Percentiles rank a stretch among this genome's conserved stretches.
phyloP scores from a whole-genome alignment of 2,329 filamentous ascomycete species.

The Aspergillus oerlinghausenensis region DNA sequence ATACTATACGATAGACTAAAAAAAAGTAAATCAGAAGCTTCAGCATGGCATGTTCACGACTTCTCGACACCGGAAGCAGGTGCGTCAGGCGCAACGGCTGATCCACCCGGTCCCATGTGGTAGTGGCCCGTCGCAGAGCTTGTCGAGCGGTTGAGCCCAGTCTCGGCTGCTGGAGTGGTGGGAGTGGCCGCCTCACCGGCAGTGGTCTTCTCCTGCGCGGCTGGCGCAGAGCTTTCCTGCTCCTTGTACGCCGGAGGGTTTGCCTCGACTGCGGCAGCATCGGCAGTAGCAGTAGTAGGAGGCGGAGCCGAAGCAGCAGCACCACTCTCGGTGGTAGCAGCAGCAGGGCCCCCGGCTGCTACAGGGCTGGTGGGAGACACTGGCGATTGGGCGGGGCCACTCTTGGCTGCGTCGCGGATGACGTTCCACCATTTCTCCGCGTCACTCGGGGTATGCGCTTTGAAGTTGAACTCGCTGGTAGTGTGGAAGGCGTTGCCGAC shows the following conservation, averaged over 20 bases:
- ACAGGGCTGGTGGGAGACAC: constrained; percentile 12
- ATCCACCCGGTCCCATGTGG: neutral
- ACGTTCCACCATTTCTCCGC: constrained; percentile 81
- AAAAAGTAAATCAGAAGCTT: neutral
- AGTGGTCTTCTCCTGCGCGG: neutral
- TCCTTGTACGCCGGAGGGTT: constrained; percentile 25
- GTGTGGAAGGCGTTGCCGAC: constrained; percentile 77
- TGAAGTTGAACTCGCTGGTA: constrained; percentile 76
- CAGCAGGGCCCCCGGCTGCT: neutral
- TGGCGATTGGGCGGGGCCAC: constrained; percentile 8
- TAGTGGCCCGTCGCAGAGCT: neutral
- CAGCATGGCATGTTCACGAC: neutral
- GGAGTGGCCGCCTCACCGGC: neutral
- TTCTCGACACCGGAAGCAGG: neutral
- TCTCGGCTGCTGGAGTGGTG: neutral
- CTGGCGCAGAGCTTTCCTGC: constrained; percentile 15
- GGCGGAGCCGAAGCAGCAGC: neutral
- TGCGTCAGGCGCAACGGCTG: neutral
- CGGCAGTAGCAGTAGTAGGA: neutral
- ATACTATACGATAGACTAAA: neutral
- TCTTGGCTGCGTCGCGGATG: constrained; percentile 46
- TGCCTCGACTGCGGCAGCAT: constrained; percentile 1
- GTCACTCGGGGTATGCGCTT: constrained; percentile 74
- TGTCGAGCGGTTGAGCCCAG: neutral
- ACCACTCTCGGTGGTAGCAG: neutral